Base-by-base conservation (phyloP, 768 basidiomycete species). In the Leccinum pellstonianum region DNA sequence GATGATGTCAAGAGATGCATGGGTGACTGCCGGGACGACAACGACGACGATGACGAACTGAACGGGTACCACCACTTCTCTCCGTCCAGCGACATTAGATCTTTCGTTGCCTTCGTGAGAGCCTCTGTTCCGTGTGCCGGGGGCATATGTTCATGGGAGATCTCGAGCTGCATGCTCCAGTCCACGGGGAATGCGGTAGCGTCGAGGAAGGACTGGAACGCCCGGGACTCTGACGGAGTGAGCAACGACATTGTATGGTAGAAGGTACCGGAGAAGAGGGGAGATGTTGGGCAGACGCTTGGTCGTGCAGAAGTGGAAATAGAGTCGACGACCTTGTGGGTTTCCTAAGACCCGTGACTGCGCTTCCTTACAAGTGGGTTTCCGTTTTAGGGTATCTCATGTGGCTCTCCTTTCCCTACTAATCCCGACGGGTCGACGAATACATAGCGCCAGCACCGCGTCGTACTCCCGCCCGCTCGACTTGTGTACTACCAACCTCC, bases 41-140 rank as follows among this genome's bases (percentile, higher is more conserved):
- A 66, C 9, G 73, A 67, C 11, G 69, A 69, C 5, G 72, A 67
- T 12, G 74, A 64, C 8, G 64, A 43, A n/a, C 54, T 61, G 5
- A 72, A 62, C 3, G 68, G 69, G 53, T 68, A 66, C 27, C 67
- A 68, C 79, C 76, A 85, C 7, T 68, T 73, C 14, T 73, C 78
- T 12, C 62, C 64, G 59, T 88, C 88, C 27, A 91, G 78, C 4
- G 88, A 79, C 86, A 93, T 91, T 48, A 93, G 83, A 72, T 92
- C 89, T 72, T 89, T 91, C 0, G 91, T 93, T 0, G 90, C 90
- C 73, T 87, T 88, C 55, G 87, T 76, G 56, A 93, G 80, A 2
- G 86, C 85, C 56, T 88, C 85, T 58, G 78, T 84, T 60, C 83
- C 84, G 57, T 76, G 82, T 55, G 80, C 73, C 11, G 81, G 80